phyloP scores from a whole-genome alignment of 2,329 filamentous ascomycete species.

The Aureobasidium sp. region DNA sequence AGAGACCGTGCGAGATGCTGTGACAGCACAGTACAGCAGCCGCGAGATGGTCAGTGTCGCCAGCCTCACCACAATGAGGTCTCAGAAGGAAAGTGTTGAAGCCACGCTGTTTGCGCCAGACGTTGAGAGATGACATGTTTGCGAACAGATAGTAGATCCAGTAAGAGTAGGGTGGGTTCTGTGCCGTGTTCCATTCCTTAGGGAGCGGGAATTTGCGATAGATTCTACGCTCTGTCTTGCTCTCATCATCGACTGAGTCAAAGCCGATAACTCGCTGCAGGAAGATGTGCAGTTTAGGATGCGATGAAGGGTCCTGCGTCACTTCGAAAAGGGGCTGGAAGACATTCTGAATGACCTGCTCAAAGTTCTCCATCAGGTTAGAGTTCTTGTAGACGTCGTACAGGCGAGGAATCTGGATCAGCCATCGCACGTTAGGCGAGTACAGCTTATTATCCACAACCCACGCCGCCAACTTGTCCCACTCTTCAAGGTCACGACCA shows the following conservation, averaged over 20 bases:
- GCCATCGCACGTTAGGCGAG: constrained; percentile 94
- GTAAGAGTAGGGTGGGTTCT: constrained; percentile 97
- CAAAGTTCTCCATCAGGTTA: constrained; percentile 79
- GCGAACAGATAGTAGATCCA: constrained; percentile 98
- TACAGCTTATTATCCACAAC: constrained; percentile 97
- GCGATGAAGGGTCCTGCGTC: constrained; percentile 74
- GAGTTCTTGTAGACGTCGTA: constrained; percentile 94
- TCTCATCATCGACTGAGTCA: constrained; percentile 96
- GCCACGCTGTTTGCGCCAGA: constrained; percentile 80
- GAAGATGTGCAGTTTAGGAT: constrained; percentile 92
- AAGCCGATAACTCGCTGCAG: constrained; percentile 93
- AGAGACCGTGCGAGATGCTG: constrained; percentile 90
- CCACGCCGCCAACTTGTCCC: constrained; percentile 97
- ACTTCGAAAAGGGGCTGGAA: constrained; percentile 94
- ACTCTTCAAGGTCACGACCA: constrained; percentile 83
- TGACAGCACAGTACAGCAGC: constrained; percentile 88
- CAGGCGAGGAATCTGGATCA: constrained; percentile 88
- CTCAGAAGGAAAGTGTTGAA: constrained; percentile 94
- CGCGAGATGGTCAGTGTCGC: constrained; percentile 91
- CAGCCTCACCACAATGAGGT: constrained; percentile 93
- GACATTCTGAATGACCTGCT: constrained; percentile 83
- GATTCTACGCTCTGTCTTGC: constrained; percentile 88
- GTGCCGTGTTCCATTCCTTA: constrained; percentile 78
- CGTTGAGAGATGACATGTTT: constrained; percentile 87
- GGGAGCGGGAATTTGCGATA: constrained; percentile 93